A percentile compares a stretch with the other conserved stretches of the same genome.
phyloP scores from a whole-genome alignment of 352 stramenopile species.

The Nothophytophthora sp. region DNA sequence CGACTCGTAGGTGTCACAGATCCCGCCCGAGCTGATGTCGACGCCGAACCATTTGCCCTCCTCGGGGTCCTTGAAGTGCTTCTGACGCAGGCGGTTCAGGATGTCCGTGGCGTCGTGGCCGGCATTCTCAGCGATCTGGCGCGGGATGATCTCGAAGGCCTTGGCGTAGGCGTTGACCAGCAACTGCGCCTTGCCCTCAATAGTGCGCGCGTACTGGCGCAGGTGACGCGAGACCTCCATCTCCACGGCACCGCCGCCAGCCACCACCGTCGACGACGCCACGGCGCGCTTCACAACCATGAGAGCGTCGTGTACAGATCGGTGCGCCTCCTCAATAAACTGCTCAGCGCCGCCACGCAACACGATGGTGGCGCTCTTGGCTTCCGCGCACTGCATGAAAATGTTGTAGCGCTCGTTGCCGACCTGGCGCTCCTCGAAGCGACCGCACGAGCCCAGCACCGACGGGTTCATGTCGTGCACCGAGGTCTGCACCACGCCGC shows the following conservation, averaged over 20 bases:
- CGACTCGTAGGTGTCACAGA: constrained; percentile 97
- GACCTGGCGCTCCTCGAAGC: constrained; percentile 98
- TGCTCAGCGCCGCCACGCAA: constrained; percentile 97
- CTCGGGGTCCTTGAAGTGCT: constrained; percentile 95
- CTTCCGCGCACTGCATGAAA: constrained; percentile 96
- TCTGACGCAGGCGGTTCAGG: constrained; percentile 95
- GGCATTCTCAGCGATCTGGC: constrained; percentile 98
- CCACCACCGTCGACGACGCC: constrained; percentile 89
- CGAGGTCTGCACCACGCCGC: constrained; percentile 93
- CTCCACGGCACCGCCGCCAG: constrained; percentile 91
- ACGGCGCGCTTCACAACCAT: constrained; percentile 99
- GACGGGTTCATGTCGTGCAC: constrained; percentile 91
- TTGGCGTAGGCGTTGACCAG: constrained; percentile 97
- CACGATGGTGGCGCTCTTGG: constrained; percentile 97
- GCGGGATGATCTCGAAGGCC: constrained; percentile 98
- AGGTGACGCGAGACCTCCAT: constrained; percentile 94
- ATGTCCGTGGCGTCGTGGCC: constrained; percentile 99
- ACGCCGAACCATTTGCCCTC: constrained; percentile 97
- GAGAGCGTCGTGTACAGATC: constrained; percentile 98
- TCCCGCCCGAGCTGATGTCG: constrained; percentile 96
- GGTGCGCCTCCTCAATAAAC: constrained; percentile 98
- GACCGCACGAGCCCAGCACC: constrained; percentile 94
- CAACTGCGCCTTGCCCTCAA: constrained; percentile 98
- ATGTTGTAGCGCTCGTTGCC: constrained; percentile 99
- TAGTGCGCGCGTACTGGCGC: constrained; percentile 92